These are phyloP conservation scores for Pseudovirgaria hyperparasitica DNA, from an alignment of 2,329 filamentous ascomycete species.

Conservation along the genomic window DNA sequence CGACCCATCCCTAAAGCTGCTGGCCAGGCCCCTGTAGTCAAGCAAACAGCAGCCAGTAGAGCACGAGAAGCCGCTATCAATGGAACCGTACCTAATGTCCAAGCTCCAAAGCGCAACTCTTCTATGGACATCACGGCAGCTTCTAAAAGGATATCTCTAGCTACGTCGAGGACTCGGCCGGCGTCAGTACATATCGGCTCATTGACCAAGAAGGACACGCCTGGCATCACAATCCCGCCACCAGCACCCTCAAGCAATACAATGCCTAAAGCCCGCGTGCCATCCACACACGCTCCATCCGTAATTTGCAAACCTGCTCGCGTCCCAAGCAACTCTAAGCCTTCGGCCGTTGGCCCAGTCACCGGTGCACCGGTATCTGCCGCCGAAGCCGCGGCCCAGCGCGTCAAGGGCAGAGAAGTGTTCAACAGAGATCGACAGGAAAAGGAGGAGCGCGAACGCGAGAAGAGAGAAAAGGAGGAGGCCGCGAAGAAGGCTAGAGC, in stretches of 20 bases:
- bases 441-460: constrained; percentile 26
- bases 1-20: constrained; percentile 23
- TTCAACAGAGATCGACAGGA: constrained; percentile 31
- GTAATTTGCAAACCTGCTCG: not conserved
- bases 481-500: constrained; percentile 33
- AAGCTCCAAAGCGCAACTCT: too few relatives aligned
- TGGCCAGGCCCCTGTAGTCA: constrained; percentile 20
- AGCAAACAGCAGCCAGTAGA: constrained; percentile 34
- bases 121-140: too few relatives aligned
- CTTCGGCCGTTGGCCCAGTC: constrained; percentile 10
- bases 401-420: constrained; percentile 31
- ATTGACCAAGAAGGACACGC: constrained; percentile 5
- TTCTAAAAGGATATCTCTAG: too few relatives aligned
- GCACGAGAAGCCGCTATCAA: constrained; percentile 27
- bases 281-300: constrained; percentile 1
- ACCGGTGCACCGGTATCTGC: constrained; percentile 16
- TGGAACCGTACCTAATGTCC: not conserved
- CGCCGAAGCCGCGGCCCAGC: constrained; percentile 17
- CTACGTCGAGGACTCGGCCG: too few relatives aligned
- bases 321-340: constrained; percentile 4
- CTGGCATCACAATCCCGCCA: constrained; percentile 8
- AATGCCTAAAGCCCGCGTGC: constrained; percentile 4
- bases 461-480: constrained; percentile 34
- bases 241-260: constrained; percentile 2
- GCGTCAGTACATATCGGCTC: not conserved